These are phyloP conservation scores for Hibiscus mutabilis DNA, from an alignment of 345 rosid genomes.

Conservation along the genomic window DNA sequence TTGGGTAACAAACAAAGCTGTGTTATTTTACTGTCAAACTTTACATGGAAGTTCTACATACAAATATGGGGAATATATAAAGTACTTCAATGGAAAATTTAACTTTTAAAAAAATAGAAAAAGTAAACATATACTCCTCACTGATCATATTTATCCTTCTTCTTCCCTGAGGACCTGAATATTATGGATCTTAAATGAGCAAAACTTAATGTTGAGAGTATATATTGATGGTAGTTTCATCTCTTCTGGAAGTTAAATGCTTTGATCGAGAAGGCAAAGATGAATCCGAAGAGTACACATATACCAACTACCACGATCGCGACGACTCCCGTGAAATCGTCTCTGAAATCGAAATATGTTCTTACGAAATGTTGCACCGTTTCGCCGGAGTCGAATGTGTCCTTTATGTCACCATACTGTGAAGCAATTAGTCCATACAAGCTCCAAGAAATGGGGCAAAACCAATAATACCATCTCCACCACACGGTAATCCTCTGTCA, in stretches of 20 bases:
- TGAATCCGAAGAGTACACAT: conserved; percentile 46
- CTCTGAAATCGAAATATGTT: conserved; percentile 46
- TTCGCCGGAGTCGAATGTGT: conserved; percentile 31
- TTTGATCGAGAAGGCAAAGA: conserved; percentile 65
- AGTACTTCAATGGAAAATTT: neutral
- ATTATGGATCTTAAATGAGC: no score
- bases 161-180: no score
- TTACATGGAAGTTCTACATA: neutral
- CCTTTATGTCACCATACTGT: conserved; percentile 47
- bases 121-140: no score
- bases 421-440: conserved; percentile 47
- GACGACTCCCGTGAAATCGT: conserved; percentile 50
- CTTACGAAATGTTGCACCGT: conserved; percentile 48
- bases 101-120: neutral
- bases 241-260: conserved; percentile 71
- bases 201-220: neutral
- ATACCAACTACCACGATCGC: conserved; percentile 46
- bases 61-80: neutral
- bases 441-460: conserved; percentile 47
- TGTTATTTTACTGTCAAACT: neutral
- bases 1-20: no score
- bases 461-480: conserved; percentile 78
- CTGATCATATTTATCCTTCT: no score
- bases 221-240: conserved; percentile 9
- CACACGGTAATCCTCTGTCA: conserved; percentile 54